phyloP scores from a whole-genome alignment of 257 asterid genomes.

The Anisodus tanguticus region DNA sequence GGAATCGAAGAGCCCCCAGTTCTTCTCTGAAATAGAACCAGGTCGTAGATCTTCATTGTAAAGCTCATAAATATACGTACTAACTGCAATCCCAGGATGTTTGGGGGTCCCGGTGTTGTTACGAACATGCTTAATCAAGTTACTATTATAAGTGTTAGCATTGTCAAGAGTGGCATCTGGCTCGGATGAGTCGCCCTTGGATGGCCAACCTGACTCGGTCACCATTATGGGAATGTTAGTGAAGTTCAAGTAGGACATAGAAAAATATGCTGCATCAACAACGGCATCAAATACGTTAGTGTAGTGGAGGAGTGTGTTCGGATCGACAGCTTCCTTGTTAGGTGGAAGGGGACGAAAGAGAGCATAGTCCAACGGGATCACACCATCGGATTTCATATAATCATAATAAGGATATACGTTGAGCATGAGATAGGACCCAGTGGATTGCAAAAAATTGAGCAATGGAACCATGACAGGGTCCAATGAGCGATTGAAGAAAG shows the following conservation, averaged over 20 bases:
- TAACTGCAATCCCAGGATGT: conserved; percentile 81
- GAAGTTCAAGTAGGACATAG: conserved; percentile 79
- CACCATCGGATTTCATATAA: conserved; percentile 67
- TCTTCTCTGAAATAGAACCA: conserved; percentile 79
- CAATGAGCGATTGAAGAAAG: conserved; percentile 82
- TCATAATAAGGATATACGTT: conserved; percentile 87
- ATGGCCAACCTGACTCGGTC: conserved; percentile 97
- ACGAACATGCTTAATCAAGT: conserved; percentile 69
- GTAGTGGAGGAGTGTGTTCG: conserved; percentile 87
- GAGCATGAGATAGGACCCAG: conserved; percentile 75
- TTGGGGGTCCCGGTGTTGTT: conserved; percentile 94
- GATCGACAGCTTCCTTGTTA: conserved; percentile 86
- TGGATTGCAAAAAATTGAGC: conserved; percentile 72
- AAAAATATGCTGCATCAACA: conserved; percentile 87
- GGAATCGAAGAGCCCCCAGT: conserved; percentile 88
- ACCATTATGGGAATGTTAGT: conserved; percentile 71
- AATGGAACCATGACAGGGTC: conserved; percentile 78
- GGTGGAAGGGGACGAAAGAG: conserved; percentile 85
- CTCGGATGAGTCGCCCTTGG: conserved; percentile 76
- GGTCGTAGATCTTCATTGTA: conserved; percentile 81
- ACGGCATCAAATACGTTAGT: conserved; percentile 92
- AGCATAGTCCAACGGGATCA: conserved; percentile 82
- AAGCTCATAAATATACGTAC: conserved; percentile 84
- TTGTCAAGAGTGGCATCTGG: conserved; percentile 77
- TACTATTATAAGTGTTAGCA: conserved; percentile 87